These are phyloP conservation scores for Sporothrix schenckii DNA, from an alignment of 2,329 filamentous ascomycete species.

Conservation along the genomic window DNA sequence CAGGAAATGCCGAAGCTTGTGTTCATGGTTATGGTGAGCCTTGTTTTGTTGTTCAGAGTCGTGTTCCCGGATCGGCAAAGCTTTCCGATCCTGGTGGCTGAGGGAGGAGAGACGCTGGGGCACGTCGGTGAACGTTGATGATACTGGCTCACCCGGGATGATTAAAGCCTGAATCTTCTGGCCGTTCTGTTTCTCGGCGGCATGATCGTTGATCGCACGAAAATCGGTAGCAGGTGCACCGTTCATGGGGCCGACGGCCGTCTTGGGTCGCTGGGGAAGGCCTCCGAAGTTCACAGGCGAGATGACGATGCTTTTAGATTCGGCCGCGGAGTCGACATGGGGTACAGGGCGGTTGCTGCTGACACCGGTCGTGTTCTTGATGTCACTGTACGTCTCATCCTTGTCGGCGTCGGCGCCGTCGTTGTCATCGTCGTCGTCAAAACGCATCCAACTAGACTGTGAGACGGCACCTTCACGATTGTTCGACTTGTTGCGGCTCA, in stretches of 20 bases:
- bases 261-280: slow-evolving; percentile 30
- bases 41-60: neutral
- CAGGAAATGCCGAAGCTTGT: slow-evolving; percentile 18
- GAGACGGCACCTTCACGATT: neutral
- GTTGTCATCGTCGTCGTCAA: slow-evolving; percentile 35
- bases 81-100: slow-evolving; percentile 10
- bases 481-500: neutral
- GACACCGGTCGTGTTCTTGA: neutral
- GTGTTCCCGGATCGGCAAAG: neutral
- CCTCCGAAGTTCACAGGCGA: neutral
- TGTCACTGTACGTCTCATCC: neutral
- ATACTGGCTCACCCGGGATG: neutral
- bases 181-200: slow-evolving; percentile 4
- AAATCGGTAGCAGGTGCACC: neutral
- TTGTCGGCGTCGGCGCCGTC: slow-evolving; percentile 2
- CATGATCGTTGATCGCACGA: neutral
- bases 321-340: neutral
- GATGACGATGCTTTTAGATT: neutral
- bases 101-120: slow-evolving; percentile 29
- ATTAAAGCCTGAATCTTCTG: slow-evolving; percentile 18
- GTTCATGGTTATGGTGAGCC: neutral
- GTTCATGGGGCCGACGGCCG: slow-evolving; percentile 25
- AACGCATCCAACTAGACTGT: slow-evolving; percentile 39
- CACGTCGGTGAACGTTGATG: neutral
- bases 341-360: neutral